Evolutionary conservation across 495 filamentous ascomycete species (phyloP), one percentile per base, ranked within the genome.

Genomic region (Tuber indicum): DNA sequence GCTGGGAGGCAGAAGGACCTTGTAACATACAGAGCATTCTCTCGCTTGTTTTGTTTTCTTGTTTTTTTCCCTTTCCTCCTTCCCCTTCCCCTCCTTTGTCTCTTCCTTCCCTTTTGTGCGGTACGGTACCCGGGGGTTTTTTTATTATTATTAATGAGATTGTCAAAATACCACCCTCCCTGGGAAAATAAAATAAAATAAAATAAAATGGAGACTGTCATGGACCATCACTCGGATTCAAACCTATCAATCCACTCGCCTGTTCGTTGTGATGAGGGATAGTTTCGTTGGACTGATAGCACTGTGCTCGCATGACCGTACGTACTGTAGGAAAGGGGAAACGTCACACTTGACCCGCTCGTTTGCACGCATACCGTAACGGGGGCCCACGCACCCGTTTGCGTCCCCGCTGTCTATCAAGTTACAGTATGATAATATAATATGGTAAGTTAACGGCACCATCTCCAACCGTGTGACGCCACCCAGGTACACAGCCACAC

Each of bases 121-220:
- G 58, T 32, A 62, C 58, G 58, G 58, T 62, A 8, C 49, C 49
- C 23, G 58, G 58, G n/a, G 32, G 32, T 62, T 62, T 58, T 58
- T 62, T 32, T 62, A 62, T 62, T 32, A 62, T 32, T 62, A 62
- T 62, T 32, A 62, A 62, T 62, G 58, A 62, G 58, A 62, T 32
- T 62, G 10, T 58, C 49, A 58, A 58, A 58, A 58, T n/a, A 23
- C 23, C 8, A 23, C 23, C 49, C 49, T 58, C 23, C 21, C 19
- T 23, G 5, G 49, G 49, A n/a, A n/a, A n/a, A n/a, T n/a, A n/a
- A n/a, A n/a, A n/a, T n/a, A 19, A 45, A 45, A 45, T 21, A n/a
- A n/a, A 58, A n/a, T 62, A 32, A 32, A 32, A 2, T 16, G n/a
- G n/a, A 58, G 9, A 7, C 9, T 0, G n/a, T 62, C 58, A 62